Base-by-base conservation (phyloP, 106 monocot genomes). In the Xerophyta viscosa region DNA sequence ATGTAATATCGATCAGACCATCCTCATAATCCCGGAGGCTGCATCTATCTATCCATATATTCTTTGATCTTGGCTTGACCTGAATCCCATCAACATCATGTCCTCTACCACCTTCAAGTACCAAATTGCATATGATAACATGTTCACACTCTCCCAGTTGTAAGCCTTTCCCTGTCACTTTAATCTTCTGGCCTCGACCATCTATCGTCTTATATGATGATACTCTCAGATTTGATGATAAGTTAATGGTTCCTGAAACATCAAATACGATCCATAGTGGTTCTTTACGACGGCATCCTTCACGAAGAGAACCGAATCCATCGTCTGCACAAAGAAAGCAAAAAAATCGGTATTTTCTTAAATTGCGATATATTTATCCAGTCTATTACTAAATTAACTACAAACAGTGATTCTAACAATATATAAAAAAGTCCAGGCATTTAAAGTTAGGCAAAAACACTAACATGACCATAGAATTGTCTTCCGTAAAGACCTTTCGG, bases 211-310 rank as follows among this genome's bases (percentile, higher is more conserved):
- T 94, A 41, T 78, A 71, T 2, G 88, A 88, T 13, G 81, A 83
- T 4, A 94, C 94, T 33, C 81, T 74, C 50, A 88, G 8, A 25
- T 29, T 42, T 3, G 84, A 72, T 24, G 56, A 71, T 12, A 94
- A 72, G 7, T 75, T 30, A 44, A 94, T 94, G 2, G 77, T 84
- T 65, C 94, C 94, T n/a, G 88, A 94, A 57, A 88, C 69, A 44
- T 88, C 84, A 59, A 94, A 94, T 11, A 88, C 78, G 19, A 94
- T 94, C 88, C 94, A 94, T 0, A 94, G 70, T 13, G 88, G 81
- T 49, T 88, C 84, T 18, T 66, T 67, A 29, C 62, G 66, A 0
- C 70, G 66, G 26, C 94, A 94, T 29, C 77, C 94, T 36, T 94
- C 94, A 6, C 94, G 88, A 46, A 94, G 80, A 27, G 94, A 81